Percentiles rank a stretch among this genome's conserved stretches.
Evolutionary conservation across 2,329 filamentous ascomycete species (phyloP).

Genomic region (Xylariaceae sp.): DNA sequence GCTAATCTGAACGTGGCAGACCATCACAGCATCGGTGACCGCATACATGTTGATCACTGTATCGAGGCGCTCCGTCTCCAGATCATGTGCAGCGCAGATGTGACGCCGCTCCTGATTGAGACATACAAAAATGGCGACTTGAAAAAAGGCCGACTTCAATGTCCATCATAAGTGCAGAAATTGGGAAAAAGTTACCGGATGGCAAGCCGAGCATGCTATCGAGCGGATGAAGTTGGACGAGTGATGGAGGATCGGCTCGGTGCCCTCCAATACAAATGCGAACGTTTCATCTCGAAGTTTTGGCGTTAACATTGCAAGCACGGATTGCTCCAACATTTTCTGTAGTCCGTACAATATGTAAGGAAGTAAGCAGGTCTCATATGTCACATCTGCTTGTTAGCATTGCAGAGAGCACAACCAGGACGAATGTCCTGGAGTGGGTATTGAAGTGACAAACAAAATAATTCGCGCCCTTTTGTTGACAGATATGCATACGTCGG

Average conservation of each 20-base stretch:
- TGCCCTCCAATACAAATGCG: not conserved
- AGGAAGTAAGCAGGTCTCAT: no score
- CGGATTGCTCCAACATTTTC: no score
- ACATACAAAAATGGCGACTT: not conserved
- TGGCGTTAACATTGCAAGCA: no score
- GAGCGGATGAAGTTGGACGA: not conserved
- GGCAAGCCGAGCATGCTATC: conserved; percentile 1
- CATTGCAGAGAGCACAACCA: no score
- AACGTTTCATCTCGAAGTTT: no score
- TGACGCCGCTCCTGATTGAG: conserved; percentile 4
- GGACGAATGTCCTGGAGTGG: no score
- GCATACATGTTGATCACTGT: conserved; percentile 14
- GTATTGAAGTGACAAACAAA: not conserved
- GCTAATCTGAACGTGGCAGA: conserved; percentile 4
- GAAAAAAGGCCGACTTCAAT: conserved; percentile 9
- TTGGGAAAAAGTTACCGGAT: conserved; percentile 3
- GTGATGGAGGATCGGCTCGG: not conserved
- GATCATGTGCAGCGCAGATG: conserved; percentile 10
- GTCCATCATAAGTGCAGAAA: conserved; percentile 8
- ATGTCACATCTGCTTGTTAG: no score
- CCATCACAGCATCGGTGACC: not conserved
- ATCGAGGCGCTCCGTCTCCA: conserved; percentile 10
- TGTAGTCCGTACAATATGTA: no score
- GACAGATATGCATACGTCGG: not conserved
- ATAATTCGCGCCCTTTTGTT: not conserved